Base-by-base conservation (phyloP, 192 early-diverging fungal genomes). In the Podila epicladia region DNA sequence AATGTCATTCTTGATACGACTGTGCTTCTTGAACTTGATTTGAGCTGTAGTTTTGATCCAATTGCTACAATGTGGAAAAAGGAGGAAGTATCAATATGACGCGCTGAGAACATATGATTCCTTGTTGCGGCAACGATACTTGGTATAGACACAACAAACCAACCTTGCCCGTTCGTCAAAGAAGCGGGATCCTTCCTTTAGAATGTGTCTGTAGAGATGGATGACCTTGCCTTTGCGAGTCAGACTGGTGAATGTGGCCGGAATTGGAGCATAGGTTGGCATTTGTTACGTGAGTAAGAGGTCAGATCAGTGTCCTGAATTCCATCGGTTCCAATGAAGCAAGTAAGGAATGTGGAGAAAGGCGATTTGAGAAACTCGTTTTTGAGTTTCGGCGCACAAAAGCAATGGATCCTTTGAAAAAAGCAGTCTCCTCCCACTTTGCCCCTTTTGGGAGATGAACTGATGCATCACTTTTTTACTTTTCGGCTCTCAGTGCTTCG, bases 81-180 rank as follows among this genome's bases (percentile, higher is more conserved):
- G 41, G 41, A 55, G 22, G 20, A 22, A 37, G 35, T 9, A 17
- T 55, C 17, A 24, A 8, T 55, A 24, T 26, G 6, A 24, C 53
- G 11, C 17, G 53, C 24, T 55, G 20, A 22, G 53, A 45, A 17
- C 41, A 45, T 2, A 45, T 45, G 41, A 17, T 45, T 15, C 15
- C 17, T 45, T 45, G 41, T 15, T 45, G 11, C 12, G 41, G 41
- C 41, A 15, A 5, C 9, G 13, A 29, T 22, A 28, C 26, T 62
- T 62, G 17, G 31, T 22, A 4, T 13, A 33, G 9, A 41, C 19
- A n/a, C 49, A 31, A 62, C 55, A 59, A 53, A 35, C 20, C 0
- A 65, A 72, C 77, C 77, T 80, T 58, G 77, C 62, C 13, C 77
- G 71, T 31, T 80, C 77, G 48, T 80, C 77, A 69, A 80, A 80